Conservation (phyloP, 345 rosid genomes). For the Eucalyptus polybractea region DNA sequence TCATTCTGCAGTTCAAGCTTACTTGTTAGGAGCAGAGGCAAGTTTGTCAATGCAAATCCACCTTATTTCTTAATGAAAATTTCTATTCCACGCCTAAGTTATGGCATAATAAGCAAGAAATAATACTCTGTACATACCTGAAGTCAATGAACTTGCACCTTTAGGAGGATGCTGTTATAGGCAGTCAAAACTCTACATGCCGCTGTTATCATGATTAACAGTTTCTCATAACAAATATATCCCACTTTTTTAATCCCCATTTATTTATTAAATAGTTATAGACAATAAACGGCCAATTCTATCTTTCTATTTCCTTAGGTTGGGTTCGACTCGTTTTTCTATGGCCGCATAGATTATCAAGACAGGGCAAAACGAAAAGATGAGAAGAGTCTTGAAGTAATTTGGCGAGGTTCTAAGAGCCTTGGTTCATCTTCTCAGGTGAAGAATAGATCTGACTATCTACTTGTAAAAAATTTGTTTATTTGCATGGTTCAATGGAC, state of each 20-base stretch:
- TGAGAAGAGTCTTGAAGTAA: slow-evolving; percentile 91
- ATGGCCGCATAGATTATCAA: slow-evolving; percentile 94
- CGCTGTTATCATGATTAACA: background rate
- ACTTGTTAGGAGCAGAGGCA: slow-evolving; percentile 89
- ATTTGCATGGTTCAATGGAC: background rate
- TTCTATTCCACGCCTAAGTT: background rate
- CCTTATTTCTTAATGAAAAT: background rate
- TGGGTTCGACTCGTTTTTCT: slow-evolving; percentile 90
- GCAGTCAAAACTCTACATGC: background rate
- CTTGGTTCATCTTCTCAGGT: slow-evolving; percentile 88
- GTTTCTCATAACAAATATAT: background rate
- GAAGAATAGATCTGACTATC: background rate
- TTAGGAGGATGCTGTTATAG: background rate
- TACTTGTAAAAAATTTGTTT: background rate
- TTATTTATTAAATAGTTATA: background rate
- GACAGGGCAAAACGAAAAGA: slow-evolving; percentile 68
- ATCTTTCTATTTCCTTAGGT: slow-evolving; percentile 27
- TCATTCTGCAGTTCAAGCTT: slow-evolving; percentile 97
- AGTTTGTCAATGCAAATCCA: background rate
- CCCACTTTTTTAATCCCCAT: background rate
- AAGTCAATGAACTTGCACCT: background rate
- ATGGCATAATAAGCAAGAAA: background rate
- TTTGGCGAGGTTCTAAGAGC: slow-evolving; percentile 89
- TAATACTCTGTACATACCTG: background rate
- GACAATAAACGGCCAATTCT: background rate